Evolutionary conservation across 306 rosid genomes (phyloP).

Genomic region (Senna tora): DNA sequence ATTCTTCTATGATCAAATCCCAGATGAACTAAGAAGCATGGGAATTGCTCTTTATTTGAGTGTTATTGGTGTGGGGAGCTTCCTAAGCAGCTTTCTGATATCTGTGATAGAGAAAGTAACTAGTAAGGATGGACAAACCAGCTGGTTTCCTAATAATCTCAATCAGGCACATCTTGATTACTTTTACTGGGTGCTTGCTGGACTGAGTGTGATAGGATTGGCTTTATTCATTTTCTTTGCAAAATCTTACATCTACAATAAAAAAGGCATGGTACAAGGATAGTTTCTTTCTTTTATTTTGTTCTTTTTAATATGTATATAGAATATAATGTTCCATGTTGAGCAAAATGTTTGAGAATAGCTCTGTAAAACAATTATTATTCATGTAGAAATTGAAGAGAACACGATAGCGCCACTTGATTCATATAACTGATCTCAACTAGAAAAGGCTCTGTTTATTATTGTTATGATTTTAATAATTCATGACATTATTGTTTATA

Average conservation of each 20-base stretch:
- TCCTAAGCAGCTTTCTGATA: background rate
- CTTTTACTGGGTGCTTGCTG: background rate
- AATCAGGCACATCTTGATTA: background rate
- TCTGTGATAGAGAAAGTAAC: background rate
- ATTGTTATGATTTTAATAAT: no score
- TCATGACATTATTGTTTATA: no score
- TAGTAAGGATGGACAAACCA: background rate
- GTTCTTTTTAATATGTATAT: no score
- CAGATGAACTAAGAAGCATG: constrained; percentile 2
- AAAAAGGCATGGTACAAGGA: background rate
- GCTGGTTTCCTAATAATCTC: background rate
- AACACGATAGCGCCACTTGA: no score
- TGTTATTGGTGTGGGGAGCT: background rate
- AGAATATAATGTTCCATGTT: no score
- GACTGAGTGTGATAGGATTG: background rate
- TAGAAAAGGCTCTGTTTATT: no score
- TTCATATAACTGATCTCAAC: no score
- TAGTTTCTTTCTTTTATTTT: no score
- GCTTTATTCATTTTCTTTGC: background rate
- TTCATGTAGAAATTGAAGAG: no score
- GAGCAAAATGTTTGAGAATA: no score
- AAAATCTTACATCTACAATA: background rate
- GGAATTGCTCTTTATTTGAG: background rate
- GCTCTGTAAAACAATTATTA: no score
- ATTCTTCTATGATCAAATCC: background rate